Conservation (phyloP, 306 rosid genomes). For the Casuarina equisetifolia region DNA sequence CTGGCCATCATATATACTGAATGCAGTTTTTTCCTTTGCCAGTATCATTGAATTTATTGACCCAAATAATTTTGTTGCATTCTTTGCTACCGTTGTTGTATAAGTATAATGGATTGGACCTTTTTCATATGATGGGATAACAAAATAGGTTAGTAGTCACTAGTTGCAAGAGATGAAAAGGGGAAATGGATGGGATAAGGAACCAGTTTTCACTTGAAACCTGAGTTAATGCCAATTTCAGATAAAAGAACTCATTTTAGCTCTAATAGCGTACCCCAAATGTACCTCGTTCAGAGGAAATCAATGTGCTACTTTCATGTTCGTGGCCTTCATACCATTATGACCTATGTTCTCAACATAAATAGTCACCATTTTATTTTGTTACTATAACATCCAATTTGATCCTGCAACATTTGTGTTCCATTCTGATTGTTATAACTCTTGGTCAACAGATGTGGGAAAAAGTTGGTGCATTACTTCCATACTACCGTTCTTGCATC, state of each 20-base stretch:
- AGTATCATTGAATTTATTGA: background rate
- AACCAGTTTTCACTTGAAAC: slow-evolving; percentile 1
- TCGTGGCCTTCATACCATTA: background rate
- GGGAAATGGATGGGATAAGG: background rate
- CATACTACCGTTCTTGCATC: background rate
- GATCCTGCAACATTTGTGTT: background rate
- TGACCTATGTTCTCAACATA: background rate
- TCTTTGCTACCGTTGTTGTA: background rate
- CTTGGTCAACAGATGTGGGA: background rate
- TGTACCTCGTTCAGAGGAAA: background rate
- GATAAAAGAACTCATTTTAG: background rate
- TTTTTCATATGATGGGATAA: background rate
- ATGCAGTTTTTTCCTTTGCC: slow-evolving; percentile 12
- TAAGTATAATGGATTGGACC: background rate
- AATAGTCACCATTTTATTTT: background rate
- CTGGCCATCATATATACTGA: background rate
- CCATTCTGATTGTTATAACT: background rate
- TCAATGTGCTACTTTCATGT: background rate
- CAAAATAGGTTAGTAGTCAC: background rate
- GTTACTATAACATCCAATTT: background rate
- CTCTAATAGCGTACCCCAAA: background rate
- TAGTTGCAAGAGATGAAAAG: background rate
- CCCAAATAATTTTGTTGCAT: background rate
- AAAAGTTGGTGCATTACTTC: background rate
- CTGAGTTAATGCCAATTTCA: background rate